Evolutionary conservation across 805 yeast genomes (phyloP), one percentile per base, ranked within the genome.

Genomic region (Torulaspora delbrueckii): DNA sequence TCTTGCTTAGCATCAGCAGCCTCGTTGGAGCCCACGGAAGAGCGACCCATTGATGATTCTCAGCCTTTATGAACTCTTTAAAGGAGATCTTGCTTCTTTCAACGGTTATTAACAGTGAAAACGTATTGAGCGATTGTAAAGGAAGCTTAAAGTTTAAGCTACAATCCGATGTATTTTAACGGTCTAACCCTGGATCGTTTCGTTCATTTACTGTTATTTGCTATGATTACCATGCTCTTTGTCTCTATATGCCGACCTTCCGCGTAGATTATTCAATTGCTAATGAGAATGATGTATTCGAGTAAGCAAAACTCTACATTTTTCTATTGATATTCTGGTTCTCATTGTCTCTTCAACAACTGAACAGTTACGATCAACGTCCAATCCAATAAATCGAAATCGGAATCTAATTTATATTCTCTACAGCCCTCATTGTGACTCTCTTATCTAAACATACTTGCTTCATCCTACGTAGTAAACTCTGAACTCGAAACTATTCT

Each of bases 1-100:
- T 45, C 43, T 23, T 22, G 23, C 30, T 40, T 36, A 4, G 37
- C 27, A 25, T 31, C 41, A 16, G 35, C 37, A 30, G 41, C 18
- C 8, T 40, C 44, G 26, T 23, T 45, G 8, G 48, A 45, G 22
- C 40, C 36, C 23, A 39, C 26, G 12, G 43, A 40, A n/a, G 35
- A 37, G 26, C 45, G 40, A 9, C 40, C 45, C 45, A 42, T 42
- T 18, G 24, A 13, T 16, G 3, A 3, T 13, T 16, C 6, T 14
- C 8, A 19, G 22, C 16, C 34, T 16, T 14, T 16, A 5, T 8
- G 22, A 31, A 10, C 19, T 14, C 12, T 16, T 6, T 8, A 31
- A 7, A 14, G 19, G 34, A 31, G 22, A 8, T 14, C 34, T 31
- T 31, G 34, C 19, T 31, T 10, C 23, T 31, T 31, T 14, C 19